These are phyloP conservation scores for Paecilomyces niveus DNA, from an alignment of 2,329 filamentous ascomycete genomes.

Conservation along the genomic window DNA sequence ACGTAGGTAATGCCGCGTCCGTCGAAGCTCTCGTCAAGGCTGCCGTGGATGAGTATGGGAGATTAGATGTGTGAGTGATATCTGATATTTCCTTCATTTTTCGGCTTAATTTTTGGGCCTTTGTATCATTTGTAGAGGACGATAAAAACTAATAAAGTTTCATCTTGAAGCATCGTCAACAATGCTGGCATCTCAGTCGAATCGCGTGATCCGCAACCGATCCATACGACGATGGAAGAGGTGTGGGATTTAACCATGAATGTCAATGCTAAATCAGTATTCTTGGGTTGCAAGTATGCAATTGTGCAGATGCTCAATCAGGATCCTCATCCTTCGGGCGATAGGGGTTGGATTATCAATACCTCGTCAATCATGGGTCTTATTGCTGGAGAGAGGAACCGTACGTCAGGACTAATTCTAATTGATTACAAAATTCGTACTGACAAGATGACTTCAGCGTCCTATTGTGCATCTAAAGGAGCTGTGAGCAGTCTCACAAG, in stretches of 20 bases:
- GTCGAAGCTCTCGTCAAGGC: neutral
- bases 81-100: neutral
- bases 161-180: neutral
- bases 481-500: constrained; percentile 46
- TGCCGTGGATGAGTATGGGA: neutral
- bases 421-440: neutral
- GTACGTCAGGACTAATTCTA: neutral
- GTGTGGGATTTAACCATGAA: constrained; percentile 14
- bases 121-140: neutral
- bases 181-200: neutral
- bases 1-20: neutral
- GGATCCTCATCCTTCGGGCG: constrained; percentile 23
- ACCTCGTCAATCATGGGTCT: constrained; percentile 24
- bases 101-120: neutral
- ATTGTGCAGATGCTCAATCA: constrained; percentile 34
- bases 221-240: neutral
- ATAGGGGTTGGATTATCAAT: constrained; percentile 31
- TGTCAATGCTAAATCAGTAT: constrained; percentile 35
- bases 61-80: neutral
- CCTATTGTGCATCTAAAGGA: constrained; percentile 45
- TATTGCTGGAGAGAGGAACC: constrained; percentile 12
- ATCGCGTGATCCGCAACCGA: neutral
- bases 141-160: neutral
- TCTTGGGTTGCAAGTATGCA: constrained; percentile 36
- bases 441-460: constrained; percentile 8